Conservation (phyloP, 2,329 filamentous ascomycete genomes). For the Epichloe brachyelytri region DNA sequence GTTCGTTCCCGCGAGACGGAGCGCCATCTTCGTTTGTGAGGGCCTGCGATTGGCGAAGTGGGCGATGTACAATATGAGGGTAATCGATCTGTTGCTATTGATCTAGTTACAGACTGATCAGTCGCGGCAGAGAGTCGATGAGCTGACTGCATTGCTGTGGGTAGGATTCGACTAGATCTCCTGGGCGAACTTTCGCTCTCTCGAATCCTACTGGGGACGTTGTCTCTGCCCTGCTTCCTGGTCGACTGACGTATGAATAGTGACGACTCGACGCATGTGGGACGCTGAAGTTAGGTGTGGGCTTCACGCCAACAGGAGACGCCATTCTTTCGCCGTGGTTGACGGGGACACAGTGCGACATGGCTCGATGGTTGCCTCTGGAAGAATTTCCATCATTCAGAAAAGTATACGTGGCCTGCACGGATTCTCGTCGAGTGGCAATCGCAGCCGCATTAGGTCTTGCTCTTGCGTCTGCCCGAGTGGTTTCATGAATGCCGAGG, state of each 20-base stretch:
- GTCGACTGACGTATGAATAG: slow-evolving; percentile 27
- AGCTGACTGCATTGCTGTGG: slow-evolving; percentile 33
- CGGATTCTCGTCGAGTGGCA: slow-evolving; percentile 36
- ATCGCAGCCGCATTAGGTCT: slow-evolving; percentile 42
- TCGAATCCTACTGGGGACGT: slow-evolving; percentile 2
- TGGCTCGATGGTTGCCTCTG: slow-evolving; percentile 1
- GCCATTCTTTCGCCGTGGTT: slow-evolving; percentile 4
- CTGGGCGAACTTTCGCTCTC: background rate
- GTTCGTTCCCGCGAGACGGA: slow-evolving; percentile 1
- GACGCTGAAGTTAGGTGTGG: slow-evolving; percentile 41
- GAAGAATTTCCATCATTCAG: slow-evolving; percentile 19
- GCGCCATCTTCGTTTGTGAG: background rate
- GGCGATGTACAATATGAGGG: background rate
- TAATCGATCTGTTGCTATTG: slow-evolving; percentile 1
- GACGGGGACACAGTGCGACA: slow-evolving; percentile 6
- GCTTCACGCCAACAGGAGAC: slow-evolving; percentile 10
- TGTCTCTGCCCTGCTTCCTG: slow-evolving; percentile 8
- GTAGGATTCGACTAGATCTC: slow-evolving; percentile 22
- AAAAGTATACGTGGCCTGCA: slow-evolving; percentile 33
- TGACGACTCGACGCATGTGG: slow-evolving; percentile 33
- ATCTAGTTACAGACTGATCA: slow-evolving; percentile 23
- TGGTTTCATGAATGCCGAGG: slow-evolving; percentile 22
- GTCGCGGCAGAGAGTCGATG: slow-evolving; percentile 41
- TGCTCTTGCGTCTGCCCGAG: slow-evolving; percentile 25
- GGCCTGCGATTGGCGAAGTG: background rate